Conservation (phyloP, 371 early-diverging fungal genomes). For the Circinella minor region DNA sequence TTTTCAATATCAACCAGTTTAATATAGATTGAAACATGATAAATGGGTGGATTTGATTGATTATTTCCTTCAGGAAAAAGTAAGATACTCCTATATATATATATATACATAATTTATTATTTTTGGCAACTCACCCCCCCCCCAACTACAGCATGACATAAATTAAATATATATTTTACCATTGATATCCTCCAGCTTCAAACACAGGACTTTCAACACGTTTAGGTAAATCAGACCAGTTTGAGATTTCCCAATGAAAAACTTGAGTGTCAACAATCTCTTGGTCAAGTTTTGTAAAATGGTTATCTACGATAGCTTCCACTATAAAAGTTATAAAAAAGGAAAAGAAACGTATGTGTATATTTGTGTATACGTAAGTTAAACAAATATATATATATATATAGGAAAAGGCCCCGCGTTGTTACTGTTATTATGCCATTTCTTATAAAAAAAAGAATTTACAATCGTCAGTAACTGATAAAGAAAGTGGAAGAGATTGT, state of each 20-base stretch:
- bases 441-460: not conserved
- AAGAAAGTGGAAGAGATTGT: not conserved
- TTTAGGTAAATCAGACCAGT: constrained; percentile 35
- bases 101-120: not conserved
- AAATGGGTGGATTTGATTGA: not conserved
- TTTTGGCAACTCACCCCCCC: no score
- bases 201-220: not conserved
- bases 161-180: not conserved
- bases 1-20: not conserved
- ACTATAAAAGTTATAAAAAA: not conserved
- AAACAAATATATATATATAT: no score
- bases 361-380: no score
- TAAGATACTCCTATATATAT: not conserved
- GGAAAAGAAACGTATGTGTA: no score
- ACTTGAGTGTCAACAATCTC: constrained; percentile 38
- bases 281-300: constrained; percentile 33
- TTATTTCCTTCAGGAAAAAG: constrained; percentile 4
- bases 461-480: constrained; percentile 3
- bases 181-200: constrained; percentile 10
- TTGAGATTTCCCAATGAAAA: constrained; percentile 55
- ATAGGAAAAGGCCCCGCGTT: no score
- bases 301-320: not conserved
- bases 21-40: not conserved
- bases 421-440: no score
- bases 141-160: no score